Conservation (phyloP, 2,329 filamentous ascomycete genomes). For the Beauveria sp. region DNA sequence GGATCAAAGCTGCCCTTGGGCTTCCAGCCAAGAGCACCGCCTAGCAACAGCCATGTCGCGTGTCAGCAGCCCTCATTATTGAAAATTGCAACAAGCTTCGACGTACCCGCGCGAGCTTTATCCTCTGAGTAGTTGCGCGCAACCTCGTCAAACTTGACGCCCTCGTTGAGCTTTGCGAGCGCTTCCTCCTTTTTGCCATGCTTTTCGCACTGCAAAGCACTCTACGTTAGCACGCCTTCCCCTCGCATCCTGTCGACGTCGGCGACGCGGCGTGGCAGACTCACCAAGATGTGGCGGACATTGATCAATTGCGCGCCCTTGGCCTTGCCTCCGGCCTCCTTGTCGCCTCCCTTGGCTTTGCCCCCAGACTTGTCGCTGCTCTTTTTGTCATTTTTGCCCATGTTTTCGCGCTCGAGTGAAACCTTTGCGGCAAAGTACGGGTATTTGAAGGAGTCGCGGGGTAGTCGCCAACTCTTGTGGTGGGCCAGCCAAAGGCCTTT, state of each 20-base stretch:
- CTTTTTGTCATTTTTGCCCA: conserved; percentile 36
- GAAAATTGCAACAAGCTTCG: conserved; percentile 6
- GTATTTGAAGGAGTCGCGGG: conserved; percentile 5
- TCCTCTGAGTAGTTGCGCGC: conserved; percentile 68
- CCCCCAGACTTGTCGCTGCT: conserved; percentile 29
- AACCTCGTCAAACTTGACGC: conserved; percentile 67
- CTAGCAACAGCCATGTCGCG: conserved; percentile 28
- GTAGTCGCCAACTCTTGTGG: not conserved
- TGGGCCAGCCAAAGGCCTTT: not conserved
- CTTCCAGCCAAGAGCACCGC: conserved; percentile 68
- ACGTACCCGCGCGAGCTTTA: conserved; percentile 58
- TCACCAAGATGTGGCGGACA: conserved; percentile 62
- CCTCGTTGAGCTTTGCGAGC: conserved; percentile 56
- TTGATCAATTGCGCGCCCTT: conserved; percentile 61
- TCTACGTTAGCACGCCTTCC: not conserved
- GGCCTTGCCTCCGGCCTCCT: conserved; percentile 29
- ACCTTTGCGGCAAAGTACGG: not conserved
- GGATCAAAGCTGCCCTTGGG: conserved; percentile 57
- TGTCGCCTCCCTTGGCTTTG: conserved; percentile 22
- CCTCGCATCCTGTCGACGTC: not conserved
- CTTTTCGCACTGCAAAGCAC: conserved; percentile 54
- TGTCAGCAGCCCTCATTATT: not conserved
- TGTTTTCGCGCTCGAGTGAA: conserved; percentile 16
- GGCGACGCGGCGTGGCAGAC: conserved; percentile 6
- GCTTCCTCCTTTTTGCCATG: conserved; percentile 73